Conservation (phyloP, 2,329 filamentous ascomycete species). For the Penicillium palitans region DNA sequence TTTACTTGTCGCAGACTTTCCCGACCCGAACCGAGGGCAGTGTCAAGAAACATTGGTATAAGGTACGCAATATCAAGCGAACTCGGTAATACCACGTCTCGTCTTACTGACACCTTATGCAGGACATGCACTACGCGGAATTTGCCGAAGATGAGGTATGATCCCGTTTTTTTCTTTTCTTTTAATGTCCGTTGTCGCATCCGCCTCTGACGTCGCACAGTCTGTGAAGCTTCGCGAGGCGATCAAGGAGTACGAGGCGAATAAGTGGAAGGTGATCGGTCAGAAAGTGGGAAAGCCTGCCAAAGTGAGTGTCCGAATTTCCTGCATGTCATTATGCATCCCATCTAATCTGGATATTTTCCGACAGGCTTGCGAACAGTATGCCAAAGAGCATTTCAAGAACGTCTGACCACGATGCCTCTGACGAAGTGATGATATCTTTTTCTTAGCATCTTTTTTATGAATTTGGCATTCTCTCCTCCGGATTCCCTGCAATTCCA, state of each 20-base stretch:
- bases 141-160: constrained; percentile 93
- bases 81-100: background rate
- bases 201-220: constrained; percentile 28
- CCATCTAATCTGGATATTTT: constrained; percentile 21
- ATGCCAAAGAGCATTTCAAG: constrained; percentile 90
- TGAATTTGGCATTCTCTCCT: constrained; percentile 26
- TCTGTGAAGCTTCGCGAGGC: constrained; percentile 69
- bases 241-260: constrained; percentile 98
- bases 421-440: constrained; percentile 38
- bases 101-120: constrained; percentile 28
- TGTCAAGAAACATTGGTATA: constrained; percentile 99
- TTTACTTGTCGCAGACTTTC: constrained; percentile 65
- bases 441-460: constrained; percentile 27
- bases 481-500: constrained; percentile 26
- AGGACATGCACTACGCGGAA: constrained; percentile 99
- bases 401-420: constrained; percentile 37
- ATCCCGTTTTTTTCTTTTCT: background rate
- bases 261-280: constrained; percentile 98
- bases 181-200: constrained; percentile 9
- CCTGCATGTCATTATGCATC: constrained; percentile 19
- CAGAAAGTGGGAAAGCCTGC: constrained; percentile 97
- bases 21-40: constrained; percentile 91
- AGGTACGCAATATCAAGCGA: constrained; percentile 56
- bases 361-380: constrained; percentile 76
- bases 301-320: constrained; percentile 60